phyloP scores from a whole-genome alignment of 495 filamentous ascomycete genomes.

The Penicillium psychrofluorescens region DNA sequence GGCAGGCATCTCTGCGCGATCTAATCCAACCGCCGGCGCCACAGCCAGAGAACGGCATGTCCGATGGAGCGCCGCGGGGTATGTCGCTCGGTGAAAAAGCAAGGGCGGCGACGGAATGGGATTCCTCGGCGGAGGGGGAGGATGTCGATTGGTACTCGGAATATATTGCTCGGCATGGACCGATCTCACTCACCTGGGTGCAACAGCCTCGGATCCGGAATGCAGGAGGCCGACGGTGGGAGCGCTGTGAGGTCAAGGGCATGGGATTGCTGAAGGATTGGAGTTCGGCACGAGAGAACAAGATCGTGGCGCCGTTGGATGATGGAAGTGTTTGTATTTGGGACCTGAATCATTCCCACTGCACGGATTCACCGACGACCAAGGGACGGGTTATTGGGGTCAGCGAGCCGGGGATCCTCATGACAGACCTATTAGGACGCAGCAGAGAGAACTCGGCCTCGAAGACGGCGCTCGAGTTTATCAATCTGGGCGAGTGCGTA shows the following conservation, averaged over 20 bases:
- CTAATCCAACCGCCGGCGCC: constrained; percentile 28
- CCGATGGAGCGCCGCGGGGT: constrained; percentile 5
- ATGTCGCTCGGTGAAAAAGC: constrained; percentile 30
- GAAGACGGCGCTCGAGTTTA: constrained; percentile 44
- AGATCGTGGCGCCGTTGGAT: constrained; percentile 72
- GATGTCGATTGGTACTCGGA: constrained; percentile 77
- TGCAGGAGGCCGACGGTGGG: constrained; percentile 21
- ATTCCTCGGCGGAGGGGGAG: constrained; percentile 60
- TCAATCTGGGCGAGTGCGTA: constrained; percentile 77
- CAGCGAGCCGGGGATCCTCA: constrained; percentile 59
- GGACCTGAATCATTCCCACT: constrained; percentile 62
- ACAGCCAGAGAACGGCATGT: constrained; percentile 1
- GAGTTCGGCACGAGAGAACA: constrained; percentile 38
- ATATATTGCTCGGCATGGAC: constrained; percentile 75
- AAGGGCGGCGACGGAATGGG: constrained; percentile 69
- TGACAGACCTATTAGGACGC: constrained; percentile 35
- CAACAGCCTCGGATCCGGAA: constrained; percentile 44
- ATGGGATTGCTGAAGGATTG: constrained; percentile 54
- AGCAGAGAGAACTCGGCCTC: constrained; percentile 28
- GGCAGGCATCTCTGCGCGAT: constrained; percentile 27
- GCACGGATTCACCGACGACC: constrained; percentile 24
- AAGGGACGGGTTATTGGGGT: constrained; percentile 59
- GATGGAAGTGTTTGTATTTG: constrained; percentile 82
- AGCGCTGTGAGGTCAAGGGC: constrained; percentile 51
- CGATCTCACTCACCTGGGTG: constrained; percentile 68